Base-by-base conservation (phyloP, 495 filamentous ascomycete genomes). In the Diplogelasinospora grovesii region DNA sequence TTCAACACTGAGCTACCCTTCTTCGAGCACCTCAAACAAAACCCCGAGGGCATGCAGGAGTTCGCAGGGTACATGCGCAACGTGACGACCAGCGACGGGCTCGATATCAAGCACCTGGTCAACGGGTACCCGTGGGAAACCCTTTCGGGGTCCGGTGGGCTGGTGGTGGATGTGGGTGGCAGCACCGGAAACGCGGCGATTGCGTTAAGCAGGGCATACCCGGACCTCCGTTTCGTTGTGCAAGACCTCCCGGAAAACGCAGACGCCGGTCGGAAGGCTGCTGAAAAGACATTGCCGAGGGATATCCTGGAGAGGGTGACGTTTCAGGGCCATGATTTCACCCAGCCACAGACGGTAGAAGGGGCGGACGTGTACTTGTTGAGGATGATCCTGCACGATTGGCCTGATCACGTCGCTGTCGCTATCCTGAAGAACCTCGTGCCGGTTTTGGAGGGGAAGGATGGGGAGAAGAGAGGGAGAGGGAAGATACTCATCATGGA, bases 351-450 rank as follows among this genome's bases (percentile, higher is more conserved):
- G 46, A 59, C 67, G 0, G 45, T 70, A 5, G 40, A 48, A 19
- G 51, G 43, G 10, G 74, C 69, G 1, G 64, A 68, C 18, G 58
- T 68, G 4, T 78, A 75, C 44, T 60, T 73, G 22, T 49, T 77
- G n/a, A 63, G 71, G 5, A 55, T 59, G 41, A 62, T 78, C 16
- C 33, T 78, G 4, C 73, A 77, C 41, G 69, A 77, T 36, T 69
- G 64, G 55, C 39, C 58, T 5, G 55, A 68, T 24, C 45, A 46
- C 5, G 53, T 69, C 9, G 61, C 57, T 2, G 36, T 53, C 8
- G 48, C 34, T n/a, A 74, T 77, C 39, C 45, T 78, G 13, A 5
- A 14, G 13, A 5, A 13, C 28, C 6, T 31, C 28, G 28, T 13
- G 28, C 28, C 5, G 7, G 28, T 14, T 5, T 4, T 31, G 7